phyloP scores from a whole-genome alignment of 1,139 yeast genomes.

The Meyerozyma sp. region DNA sequence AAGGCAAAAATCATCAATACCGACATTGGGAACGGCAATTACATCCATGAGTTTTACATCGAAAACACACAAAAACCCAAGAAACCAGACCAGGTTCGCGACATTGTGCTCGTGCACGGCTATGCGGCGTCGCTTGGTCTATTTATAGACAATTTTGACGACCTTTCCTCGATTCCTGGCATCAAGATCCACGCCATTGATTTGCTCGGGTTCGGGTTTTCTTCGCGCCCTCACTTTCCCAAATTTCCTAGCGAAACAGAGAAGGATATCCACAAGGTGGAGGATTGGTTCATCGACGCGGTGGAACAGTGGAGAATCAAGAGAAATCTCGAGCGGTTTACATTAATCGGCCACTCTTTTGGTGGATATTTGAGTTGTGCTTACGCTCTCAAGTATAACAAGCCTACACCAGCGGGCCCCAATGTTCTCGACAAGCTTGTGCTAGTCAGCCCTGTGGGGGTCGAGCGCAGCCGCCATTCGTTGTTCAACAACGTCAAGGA shows the following conservation, averaged over 20 bases:
- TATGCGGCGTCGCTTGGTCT: constrained; percentile 45
- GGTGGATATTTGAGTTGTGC: constrained; percentile 86
- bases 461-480: constrained; percentile 33
- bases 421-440: constrained; percentile 35
- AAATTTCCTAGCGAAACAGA: constrained; percentile 22
- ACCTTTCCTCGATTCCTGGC: constrained; percentile 36
- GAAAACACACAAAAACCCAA: constrained; percentile 25
- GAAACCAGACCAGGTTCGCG: constrained; percentile 15
- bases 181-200: constrained; percentile 42
- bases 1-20: constrained; percentile 45
- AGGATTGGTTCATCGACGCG: constrained; percentile 72
- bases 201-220: constrained; percentile 41
- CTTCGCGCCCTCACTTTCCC: constrained; percentile 39
- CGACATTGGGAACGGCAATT: constrained; percentile 32
- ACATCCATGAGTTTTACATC: constrained; percentile 55
- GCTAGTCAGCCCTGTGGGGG: constrained; percentile 43
- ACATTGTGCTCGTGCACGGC: constrained; percentile 42
- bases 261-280: constrained; percentile 40
- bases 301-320: constrained; percentile 78
- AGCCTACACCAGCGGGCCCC: constrained; percentile 3
- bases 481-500: constrained; percentile 8
- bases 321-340: constrained; percentile 53
- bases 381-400: constrained; percentile 64
- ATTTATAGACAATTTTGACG: constrained; percentile 37
- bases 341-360: constrained; percentile 83